Evolutionary conservation across 306 rosid species (phyloP).

Genomic region (Arachis stenosperma): DNA sequence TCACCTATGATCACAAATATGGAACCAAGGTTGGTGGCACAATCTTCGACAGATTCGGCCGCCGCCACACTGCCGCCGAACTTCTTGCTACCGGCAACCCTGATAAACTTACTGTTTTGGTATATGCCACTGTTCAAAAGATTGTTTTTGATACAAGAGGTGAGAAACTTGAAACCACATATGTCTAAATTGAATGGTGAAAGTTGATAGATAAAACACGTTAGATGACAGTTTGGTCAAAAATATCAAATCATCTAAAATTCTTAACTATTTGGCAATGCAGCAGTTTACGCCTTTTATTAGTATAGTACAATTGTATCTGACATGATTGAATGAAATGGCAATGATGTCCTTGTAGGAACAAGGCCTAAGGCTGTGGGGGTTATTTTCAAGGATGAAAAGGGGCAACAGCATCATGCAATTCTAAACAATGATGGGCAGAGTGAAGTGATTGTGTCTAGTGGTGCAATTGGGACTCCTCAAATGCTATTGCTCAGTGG

Average conservation of each 20-base stretch:
- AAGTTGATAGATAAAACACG: too few species aligned
- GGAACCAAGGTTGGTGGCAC: slow-evolving; percentile 95
- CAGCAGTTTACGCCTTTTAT: too few species aligned
- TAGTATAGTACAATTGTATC: too few species aligned
- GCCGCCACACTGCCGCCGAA: slow-evolving; percentile 83
- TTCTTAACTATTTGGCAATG: too few species aligned
- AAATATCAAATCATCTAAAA: too few species aligned
- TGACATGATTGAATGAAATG: neutral
- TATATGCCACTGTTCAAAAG: slow-evolving; percentile 74
- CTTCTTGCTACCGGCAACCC: slow-evolving; percentile 66
- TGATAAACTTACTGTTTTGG: slow-evolving; percentile 62
- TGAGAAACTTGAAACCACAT: neutral
- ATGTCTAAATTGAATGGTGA: neutral
- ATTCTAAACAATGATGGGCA: slow-evolving; percentile 42
- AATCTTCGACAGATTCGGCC: slow-evolving; percentile 75
- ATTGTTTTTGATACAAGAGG: slow-evolving; percentile 65
- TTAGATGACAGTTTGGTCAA: too few species aligned
- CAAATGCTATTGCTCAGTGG: slow-evolving; percentile 83
- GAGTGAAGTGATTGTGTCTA: slow-evolving; percentile 70
- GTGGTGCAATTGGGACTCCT: slow-evolving; percentile 84
- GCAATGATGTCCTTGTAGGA: slow-evolving; percentile 42
- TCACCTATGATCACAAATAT: slow-evolving; percentile 74
- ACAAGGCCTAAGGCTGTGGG: slow-evolving; percentile 69
- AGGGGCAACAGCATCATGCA: slow-evolving; percentile 67
- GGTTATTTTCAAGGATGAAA: slow-evolving; percentile 77